Conservation (phyloP, 2,329 filamentous ascomycete species). For the Lachnellula occidentalis region DNA sequence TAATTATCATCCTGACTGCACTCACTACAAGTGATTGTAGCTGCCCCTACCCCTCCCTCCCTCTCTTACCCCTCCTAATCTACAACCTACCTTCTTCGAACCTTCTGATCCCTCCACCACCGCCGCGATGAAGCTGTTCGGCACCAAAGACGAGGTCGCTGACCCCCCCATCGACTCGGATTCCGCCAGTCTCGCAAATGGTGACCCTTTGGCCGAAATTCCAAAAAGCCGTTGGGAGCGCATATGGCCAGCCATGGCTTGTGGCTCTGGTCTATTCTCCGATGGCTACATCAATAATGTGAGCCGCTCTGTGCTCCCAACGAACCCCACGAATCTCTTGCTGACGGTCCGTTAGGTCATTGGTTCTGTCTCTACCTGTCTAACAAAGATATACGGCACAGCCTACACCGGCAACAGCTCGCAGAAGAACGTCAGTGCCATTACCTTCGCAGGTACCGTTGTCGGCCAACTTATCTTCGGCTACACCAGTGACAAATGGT, state of each 20-base stretch:
- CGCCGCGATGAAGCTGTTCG: constrained; percentile 9
- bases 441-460: constrained; percentile 83
- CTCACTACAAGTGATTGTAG: too few species aligned
- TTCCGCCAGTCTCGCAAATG: background rate
- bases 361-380: constrained; percentile 76
- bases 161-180: constrained; percentile 1
- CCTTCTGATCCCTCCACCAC: background rate
- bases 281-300: constrained; percentile 91
- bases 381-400: constrained; percentile 61
- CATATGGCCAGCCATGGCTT: constrained; percentile 66
- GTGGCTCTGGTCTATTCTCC: constrained; percentile 83
- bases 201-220: constrained; percentile 15
- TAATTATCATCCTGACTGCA: background rate
- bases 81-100: background rate
- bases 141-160: constrained; percentile 7
- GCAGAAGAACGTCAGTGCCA: constrained; percentile 69
- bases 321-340: background rate
- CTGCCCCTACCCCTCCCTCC: background rate
- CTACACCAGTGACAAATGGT: constrained; percentile 77
- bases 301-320: constrained; percentile 18
- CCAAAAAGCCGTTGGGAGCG: constrained; percentile 24
- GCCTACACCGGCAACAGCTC: constrained; percentile 65
- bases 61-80: background rate
- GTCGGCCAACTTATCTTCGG: constrained; percentile 78
- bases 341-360: constrained; percentile 56